Base-by-base conservation (phyloP, 495 filamentous ascomycete species). In the Xylaria flabelliformis region DNA sequence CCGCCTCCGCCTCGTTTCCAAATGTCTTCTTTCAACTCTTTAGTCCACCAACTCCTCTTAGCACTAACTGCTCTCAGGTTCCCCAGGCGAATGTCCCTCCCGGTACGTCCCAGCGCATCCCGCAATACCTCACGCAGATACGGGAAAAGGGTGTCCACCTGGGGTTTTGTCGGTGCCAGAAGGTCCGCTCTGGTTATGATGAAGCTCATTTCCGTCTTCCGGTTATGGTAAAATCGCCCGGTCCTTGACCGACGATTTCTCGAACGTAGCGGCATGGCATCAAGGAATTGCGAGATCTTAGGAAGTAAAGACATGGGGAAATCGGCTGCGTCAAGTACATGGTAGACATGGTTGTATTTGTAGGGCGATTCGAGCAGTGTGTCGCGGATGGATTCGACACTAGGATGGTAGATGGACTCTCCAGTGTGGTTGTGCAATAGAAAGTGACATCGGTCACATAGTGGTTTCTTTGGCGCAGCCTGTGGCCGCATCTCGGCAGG, bases 251-350 rank as follows among this genome's bases (percentile, higher is more conserved):
- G 85, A 48, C 95, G 89, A 75, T 98, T 98, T 44, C 85, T 85
- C 0, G 93, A 91, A 68, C 94, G 88, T 70, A 93, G 85, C 12
- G 90, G 88, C 64, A 89, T 84, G 1, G 91, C 74, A 2, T 88
- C 83, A 1, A 98, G 85, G 2, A 86, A 70, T 0, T 80, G 73
- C 5, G 82, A 78, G 12, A 89, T 79, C 53, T 88, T 86, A 2
- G 92, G 90, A 8, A 97, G 81, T 12, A 99, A 79, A 2, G 95
- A 97, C 86, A 99, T 90, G 26, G 96, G 96, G 73, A 99, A 97
- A 78, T 99, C 96, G 19, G 94, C 97, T 5, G 96, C 96, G 77
- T 99, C 96, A n/a, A 98, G 77, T n/a, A 99, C 86, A 80, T 98
- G 95, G 79, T 98, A 99, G 67, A 99, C 88, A 75, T 97, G 94